A percentile compares a stretch with the other conserved stretches of the same genome.
These are phyloP conservation scores for Chrysoporthe puriensis DNA, from an alignment of 2,329 filamentous ascomycete species.

Conservation along the genomic window DNA sequence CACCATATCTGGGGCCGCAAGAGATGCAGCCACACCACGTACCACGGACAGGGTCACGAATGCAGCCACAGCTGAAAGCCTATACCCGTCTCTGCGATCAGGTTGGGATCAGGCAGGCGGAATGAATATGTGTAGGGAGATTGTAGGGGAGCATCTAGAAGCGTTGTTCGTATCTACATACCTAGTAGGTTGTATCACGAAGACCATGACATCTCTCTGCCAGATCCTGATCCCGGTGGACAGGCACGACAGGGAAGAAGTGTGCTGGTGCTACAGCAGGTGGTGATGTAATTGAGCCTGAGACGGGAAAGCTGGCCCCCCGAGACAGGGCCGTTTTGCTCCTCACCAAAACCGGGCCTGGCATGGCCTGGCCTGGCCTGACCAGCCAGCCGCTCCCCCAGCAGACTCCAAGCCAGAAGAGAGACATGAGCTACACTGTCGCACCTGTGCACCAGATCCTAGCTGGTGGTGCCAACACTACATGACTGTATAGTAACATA, in stretches of 20 bases:
- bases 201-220: no score
- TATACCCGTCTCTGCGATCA: background rate
- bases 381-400: background rate
- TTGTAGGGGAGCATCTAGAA: background rate
- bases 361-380: background rate
- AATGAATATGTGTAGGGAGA: background rate
- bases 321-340: background rate
- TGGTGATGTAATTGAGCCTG: conserved; percentile 18
- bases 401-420: background rate
- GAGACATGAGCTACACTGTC: no score
- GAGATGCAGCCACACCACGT: background rate
- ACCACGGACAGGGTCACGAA: background rate
- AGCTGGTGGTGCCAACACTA: no score
- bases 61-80: conserved; percentile 6
- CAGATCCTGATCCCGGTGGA: background rate
- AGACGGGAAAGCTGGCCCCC: background rate
- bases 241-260: background rate
- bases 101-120: background rate
- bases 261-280: background rate
- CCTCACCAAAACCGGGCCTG: no score
- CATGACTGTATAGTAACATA: no score
- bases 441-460: no score
- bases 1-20: background rate
- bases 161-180: background rate
- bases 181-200: no score